Base-by-base conservation (phyloP, 805 yeast species). In the Candida boleticola region DNA sequence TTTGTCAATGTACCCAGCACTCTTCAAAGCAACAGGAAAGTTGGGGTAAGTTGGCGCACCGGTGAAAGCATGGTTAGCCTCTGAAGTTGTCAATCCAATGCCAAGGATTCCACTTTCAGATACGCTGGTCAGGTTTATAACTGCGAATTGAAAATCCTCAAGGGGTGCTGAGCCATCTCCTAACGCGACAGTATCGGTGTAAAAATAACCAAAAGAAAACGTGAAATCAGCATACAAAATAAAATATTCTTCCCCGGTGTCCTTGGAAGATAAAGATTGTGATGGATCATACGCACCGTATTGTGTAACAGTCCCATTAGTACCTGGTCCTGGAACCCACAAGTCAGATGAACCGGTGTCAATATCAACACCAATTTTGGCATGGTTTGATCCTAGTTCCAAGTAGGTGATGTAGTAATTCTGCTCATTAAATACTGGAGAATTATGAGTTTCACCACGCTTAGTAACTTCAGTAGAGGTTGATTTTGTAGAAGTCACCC, bases 131-230 rank as follows among this genome's bases (percentile, higher is more conserved):
- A 16, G 3, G 16, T 13, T 13, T 10, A 29, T 35, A 38, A 21
- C 14, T 3, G 41, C 41, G 19, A 38, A 38, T 30, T 42, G 42
- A 18, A 42, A 38, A 18, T 32, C 16, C 14, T 22, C 32, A 17
- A 42, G 19, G 6, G 34, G n/a, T 16, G 31, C 36, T 2, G 31
- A 18, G 6, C 41, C 41, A 14, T 37, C 30, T 13, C 23, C 36
- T 14, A 42, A 33, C 4, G 36, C 14, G 19, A 44, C 50, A 14
- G 42, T 27, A 27, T 46, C 50, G 26, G 68, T 63, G 18, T 83
- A 89, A 74, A 74, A 74, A 21, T 54, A 40, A n/a, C n/a, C n/a
- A n/a, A n/a, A n/a, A n/a, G n/a, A n/a, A 42, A 79, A 79, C 5
- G 48, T 42, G 13, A 77, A 74, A 42, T 49, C 57, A 2, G 74